Conservation (phyloP, 139 green algal genomes). For the Chlorella vulgaris region DNA sequence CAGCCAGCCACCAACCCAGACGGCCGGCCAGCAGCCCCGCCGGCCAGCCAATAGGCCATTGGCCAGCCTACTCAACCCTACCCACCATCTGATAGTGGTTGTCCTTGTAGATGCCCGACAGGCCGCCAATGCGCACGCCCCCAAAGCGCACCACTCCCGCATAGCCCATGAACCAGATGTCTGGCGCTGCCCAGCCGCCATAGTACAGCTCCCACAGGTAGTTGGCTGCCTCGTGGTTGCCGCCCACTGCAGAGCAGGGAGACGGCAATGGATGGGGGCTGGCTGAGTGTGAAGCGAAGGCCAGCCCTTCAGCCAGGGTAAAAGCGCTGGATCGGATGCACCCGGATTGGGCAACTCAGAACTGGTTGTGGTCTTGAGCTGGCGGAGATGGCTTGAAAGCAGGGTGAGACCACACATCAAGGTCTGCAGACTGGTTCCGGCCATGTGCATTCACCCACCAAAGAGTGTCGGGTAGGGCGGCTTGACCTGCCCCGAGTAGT, state of each 20-base stretch:
- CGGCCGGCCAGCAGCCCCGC: no score
- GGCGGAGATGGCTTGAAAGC: no score
- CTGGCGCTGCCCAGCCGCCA: slow-evolving; percentile 94
- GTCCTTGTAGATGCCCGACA: slow-evolving; percentile 93
- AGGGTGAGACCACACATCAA: no score
- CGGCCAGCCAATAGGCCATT: no score
- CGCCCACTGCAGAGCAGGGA: slow-evolving; percentile 76
- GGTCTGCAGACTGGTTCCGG: not conserved
- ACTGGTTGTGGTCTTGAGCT: no score
- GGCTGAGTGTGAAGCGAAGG: not conserved
- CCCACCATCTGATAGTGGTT: slow-evolving; percentile 68
- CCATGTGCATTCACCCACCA: slow-evolving; percentile 64
- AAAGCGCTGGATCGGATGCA: no score
- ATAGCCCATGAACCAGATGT: slow-evolving; percentile 96
- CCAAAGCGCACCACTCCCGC: slow-evolving; percentile 91
- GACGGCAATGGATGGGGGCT: not conserved
- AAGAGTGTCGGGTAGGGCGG: slow-evolving; percentile 95
- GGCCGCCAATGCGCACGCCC: slow-evolving; percentile 90
- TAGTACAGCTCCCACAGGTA: slow-evolving; percentile 97
- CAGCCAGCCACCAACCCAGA: no score
- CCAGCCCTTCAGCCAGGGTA: no score
- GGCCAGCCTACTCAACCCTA: not conserved
- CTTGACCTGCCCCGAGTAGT: slow-evolving; percentile 83
- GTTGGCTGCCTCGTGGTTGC: slow-evolving; percentile 97
- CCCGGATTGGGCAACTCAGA: no score